Evolutionary conservation across 2,329 filamentous ascomycete species (phyloP).

Genomic region (Botrytis paeoniae): DNA sequence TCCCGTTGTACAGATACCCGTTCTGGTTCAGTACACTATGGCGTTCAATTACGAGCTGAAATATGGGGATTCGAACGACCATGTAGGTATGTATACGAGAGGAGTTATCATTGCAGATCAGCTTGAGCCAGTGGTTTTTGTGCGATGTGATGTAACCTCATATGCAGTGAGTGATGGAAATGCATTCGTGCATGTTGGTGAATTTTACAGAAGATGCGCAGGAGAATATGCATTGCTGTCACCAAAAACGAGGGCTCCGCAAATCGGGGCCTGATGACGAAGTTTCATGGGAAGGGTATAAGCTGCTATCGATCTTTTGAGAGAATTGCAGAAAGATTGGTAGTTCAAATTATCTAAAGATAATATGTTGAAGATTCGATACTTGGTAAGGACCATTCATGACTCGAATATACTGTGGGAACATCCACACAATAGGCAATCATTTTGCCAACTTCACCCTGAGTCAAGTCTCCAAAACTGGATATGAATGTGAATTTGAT

Average conservation of each 20-base stretch:
- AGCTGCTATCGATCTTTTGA: not conserved
- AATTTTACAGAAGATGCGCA: not conserved
- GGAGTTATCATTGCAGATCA: not conserved
- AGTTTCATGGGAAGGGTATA: not conserved
- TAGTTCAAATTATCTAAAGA: not conserved
- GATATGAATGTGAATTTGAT: not conserved
- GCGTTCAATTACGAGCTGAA: not conserved
- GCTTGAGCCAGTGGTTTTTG: too few species aligned
- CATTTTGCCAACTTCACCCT: not conserved
- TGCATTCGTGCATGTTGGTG: not conserved
- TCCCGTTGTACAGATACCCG: too few species aligned
- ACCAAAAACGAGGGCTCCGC: not conserved
- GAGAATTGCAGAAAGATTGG: rapidly evolving
- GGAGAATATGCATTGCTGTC: not conserved
- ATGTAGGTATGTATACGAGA: not conserved
- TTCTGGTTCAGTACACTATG: not conserved
- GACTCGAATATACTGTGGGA: too few species aligned
- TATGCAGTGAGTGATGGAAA: not conserved
- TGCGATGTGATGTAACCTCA: not conserved
- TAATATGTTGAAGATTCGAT: rapidly evolving
- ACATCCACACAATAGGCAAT: too few species aligned
- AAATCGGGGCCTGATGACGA: not conserved
- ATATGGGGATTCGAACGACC: not conserved
- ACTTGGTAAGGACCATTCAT: not conserved
- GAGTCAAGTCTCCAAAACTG: not conserved